These are phyloP conservation scores for Spencermartinsiella europaea DNA, from an alignment of 805 yeast genomes.

Conservation along the genomic window DNA sequence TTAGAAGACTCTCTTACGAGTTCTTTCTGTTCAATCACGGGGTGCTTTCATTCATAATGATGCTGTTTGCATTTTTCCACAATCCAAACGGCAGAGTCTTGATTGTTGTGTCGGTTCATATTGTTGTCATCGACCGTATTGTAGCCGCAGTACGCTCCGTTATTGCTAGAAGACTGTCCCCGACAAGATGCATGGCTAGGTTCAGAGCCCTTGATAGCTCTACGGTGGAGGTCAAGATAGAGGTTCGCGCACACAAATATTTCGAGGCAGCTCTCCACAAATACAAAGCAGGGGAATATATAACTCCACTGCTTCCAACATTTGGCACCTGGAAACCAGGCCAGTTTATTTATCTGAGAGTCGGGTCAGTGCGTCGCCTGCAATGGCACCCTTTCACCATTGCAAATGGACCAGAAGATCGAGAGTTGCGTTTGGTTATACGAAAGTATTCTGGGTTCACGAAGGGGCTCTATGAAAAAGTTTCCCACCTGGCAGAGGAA, in stretches of 20 bases:
- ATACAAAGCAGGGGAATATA: not conserved
- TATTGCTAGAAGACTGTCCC: slow-evolving; percentile 35
- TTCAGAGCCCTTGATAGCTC: slow-evolving; percentile 40
- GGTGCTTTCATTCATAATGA: slow-evolving; percentile 38
- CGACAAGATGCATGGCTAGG: slow-evolving; percentile 37
- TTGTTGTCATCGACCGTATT: slow-evolving; percentile 40
- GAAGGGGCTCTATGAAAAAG: slow-evolving; percentile 30
- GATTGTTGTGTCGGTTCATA: slow-evolving; percentile 40
- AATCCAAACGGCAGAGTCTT: slow-evolving; percentile 34
- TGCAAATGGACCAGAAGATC: slow-evolving; percentile 36
- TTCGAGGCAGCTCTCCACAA: not conserved
- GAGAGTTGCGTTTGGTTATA: slow-evolving; percentile 39
- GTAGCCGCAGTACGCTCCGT: slow-evolving; percentile 29
- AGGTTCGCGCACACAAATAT: slow-evolving; percentile 19
- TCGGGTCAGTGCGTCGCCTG: slow-evolving; percentile 34
- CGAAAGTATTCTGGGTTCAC: slow-evolving; percentile 43
- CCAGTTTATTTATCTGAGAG: slow-evolving; percentile 42
- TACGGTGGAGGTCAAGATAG: slow-evolving; percentile 38
- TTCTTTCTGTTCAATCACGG: slow-evolving; percentile 42
- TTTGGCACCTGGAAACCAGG: slow-evolving; percentile 44
- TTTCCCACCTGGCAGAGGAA: slow-evolving; percentile 22
- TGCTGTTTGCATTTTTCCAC: slow-evolving; percentile 40
- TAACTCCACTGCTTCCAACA: slow-evolving; percentile 26
- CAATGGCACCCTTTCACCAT: slow-evolving; percentile 49
- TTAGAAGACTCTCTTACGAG: slow-evolving; percentile 40